Base-by-base conservation (phyloP, 805 yeast genomes). In the Kuraishia ogatae region DNA sequence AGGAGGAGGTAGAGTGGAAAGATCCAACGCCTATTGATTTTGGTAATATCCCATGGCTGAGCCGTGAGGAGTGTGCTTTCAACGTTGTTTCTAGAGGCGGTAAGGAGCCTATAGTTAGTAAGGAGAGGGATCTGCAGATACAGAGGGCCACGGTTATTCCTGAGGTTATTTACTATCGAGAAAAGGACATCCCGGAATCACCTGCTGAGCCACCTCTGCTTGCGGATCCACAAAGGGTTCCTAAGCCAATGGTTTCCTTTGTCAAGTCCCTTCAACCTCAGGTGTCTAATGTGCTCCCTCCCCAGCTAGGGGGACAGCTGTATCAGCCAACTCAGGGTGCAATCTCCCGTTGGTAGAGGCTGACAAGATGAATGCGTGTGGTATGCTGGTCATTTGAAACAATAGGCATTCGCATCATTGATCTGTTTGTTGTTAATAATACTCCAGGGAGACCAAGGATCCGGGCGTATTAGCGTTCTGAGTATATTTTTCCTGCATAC, bases 31-130 rank as follows among this genome's bases (percentile, higher is more conserved):
- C 28, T 2, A 21, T 52, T 11, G 50, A 26, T 17, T 29, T 52
- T 8, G 29, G 17, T 8, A 20, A n/a, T 13, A 48, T 52, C 15
- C 54, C 54, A 11, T 52, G 54, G 54, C n/a, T 48, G 15, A 20
- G 23, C 48, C 15, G 19, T 17, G 51, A 29, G 24, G 39, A 52
- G 6, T 26, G 47, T n/a, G 47, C 43, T 10, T 21, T 22, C 26
- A 47, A 24, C 20, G 51, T 28, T 20, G 20, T 48, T 19, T 17
- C 22, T 50, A 26, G 43, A 26, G 52, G 43, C 11, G 52, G 52
- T 5, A 22, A 26, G 24, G 52, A 24, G 43, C 26, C 20, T 21
- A 22, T 50, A 2, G 52, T 22, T 10, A 50, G 52, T 50, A 22
- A 28, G 43, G 52, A 50, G 43, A 26, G 29, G 15, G 39, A 15